These are phyloP conservation scores for Phytophthora parvispora DNA, from an alignment of 352 stramenopile species.

Conservation along the genomic window DNA sequence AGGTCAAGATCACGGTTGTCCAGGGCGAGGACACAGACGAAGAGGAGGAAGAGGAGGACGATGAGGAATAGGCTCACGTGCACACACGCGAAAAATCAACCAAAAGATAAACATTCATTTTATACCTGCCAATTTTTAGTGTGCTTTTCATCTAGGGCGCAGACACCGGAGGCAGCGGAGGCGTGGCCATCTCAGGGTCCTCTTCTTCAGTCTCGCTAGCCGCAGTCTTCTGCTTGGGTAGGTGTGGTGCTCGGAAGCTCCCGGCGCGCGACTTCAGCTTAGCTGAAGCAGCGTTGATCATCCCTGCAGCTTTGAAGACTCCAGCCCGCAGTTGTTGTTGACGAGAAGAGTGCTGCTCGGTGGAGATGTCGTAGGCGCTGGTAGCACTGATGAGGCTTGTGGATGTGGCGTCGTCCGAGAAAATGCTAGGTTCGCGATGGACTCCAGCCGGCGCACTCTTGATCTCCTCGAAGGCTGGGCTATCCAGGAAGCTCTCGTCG, in stretches of 20 bases:
- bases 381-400: slow-evolving; percentile 19
- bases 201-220: slow-evolving; percentile 58
- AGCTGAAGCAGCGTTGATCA: slow-evolving; percentile 59
- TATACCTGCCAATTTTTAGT: slow-evolving; percentile 23
- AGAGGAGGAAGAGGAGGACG: slow-evolving; percentile 54
- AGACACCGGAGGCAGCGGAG: slow-evolving; percentile 10
- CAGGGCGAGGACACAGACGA: slow-evolving; percentile 62
- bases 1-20: slow-evolving; percentile 77
- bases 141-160: slow-evolving; percentile 18
- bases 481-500: slow-evolving; percentile 60
- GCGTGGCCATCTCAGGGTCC: slow-evolving; percentile 24
- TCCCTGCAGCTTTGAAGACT: slow-evolving; percentile 54
- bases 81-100: background rate
- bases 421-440: slow-evolving; percentile 30
- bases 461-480: slow-evolving; percentile 26
- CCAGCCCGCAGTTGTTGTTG: slow-evolving; percentile 51
- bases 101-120: slow-evolving; percentile 40
- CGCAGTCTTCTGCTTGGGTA: slow-evolving; percentile 28
- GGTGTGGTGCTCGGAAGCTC: slow-evolving; percentile 22
- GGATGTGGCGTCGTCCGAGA: slow-evolving; percentile 15
- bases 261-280: slow-evolving; percentile 54
- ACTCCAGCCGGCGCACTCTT: slow-evolving; percentile 26
- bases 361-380: slow-evolving; percentile 11
- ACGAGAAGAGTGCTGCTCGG: slow-evolving; percentile 18
- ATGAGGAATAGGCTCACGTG: slow-evolving; percentile 27